Percentiles rank a stretch among this genome's conserved stretches.
phyloP scores from a whole-genome alignment of 345 rosid species.

The Aquilaria yunnanensis region DNA sequence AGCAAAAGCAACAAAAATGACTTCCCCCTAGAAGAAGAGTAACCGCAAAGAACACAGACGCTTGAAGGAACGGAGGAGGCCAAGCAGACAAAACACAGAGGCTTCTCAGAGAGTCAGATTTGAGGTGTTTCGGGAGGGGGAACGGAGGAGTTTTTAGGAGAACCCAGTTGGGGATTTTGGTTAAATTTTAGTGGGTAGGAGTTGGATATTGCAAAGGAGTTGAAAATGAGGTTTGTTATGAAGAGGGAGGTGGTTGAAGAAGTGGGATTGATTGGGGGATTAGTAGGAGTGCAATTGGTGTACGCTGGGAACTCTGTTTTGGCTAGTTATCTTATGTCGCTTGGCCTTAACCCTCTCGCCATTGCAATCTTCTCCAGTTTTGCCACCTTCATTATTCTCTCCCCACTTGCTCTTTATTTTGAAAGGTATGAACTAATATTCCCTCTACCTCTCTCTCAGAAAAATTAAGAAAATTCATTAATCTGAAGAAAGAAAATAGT shows the following conservation, averaged over 20 bases:
- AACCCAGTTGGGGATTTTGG: too few species aligned
- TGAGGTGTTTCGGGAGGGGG: too few species aligned
- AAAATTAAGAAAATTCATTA: neutral
- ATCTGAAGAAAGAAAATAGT: neutral
- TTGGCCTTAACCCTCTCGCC: slow-evolving; percentile 58
- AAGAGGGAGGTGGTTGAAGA: slow-evolving; percentile 48
- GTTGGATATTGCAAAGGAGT: too few species aligned
- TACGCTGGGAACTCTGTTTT: slow-evolving; percentile 57
- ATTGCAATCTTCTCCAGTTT: slow-evolving; percentile 60
- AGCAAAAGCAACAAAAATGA: too few species aligned
- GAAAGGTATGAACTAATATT: slow-evolving; percentile 43
- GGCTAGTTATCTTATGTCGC: slow-evolving; percentile 71
- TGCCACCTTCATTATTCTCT: slow-evolving; percentile 65
- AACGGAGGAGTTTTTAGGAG: too few species aligned
- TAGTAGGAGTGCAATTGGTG: slow-evolving; percentile 55
- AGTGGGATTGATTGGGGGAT: slow-evolving; percentile 48
- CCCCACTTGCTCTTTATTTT: slow-evolving; percentile 61
- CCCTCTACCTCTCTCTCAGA: neutral
- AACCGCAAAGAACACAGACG: too few species aligned
- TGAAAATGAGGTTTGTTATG: slow-evolving; percentile 17
- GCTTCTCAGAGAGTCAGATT: too few species aligned
- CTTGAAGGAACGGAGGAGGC: too few species aligned
- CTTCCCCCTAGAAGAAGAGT: too few species aligned
- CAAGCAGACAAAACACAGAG: too few species aligned
- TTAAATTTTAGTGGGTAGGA: neutral